Evolutionary conservation across 2,329 filamentous ascomycete species (phyloP).

Genomic region (Fusarium sp.): DNA sequence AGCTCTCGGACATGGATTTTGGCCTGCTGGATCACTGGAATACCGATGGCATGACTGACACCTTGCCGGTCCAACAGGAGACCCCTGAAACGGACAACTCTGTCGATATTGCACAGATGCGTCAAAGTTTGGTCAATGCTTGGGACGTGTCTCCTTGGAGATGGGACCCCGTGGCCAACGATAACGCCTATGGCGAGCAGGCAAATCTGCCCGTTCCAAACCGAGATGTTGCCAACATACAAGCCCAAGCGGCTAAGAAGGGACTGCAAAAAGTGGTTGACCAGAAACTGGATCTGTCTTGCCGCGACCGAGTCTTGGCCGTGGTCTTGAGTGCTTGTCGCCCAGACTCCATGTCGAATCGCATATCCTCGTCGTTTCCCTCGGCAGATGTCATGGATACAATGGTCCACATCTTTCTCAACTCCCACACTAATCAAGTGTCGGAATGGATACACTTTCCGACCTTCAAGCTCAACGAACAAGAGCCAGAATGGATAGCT

Average conservation of each 20-base stretch:
- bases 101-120: constrained; percentile 58
- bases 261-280: constrained; percentile 54
- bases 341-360: constrained; percentile 59
- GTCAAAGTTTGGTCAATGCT: constrained; percentile 59
- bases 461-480: constrained; percentile 66
- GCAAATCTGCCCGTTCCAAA: constrained; percentile 58
- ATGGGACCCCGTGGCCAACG: constrained; percentile 59
- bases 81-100: constrained; percentile 51
- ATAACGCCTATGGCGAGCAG: constrained; percentile 59
- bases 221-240: constrained; percentile 52
- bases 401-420: constrained; percentile 70
- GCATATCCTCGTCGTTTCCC: constrained; percentile 71
- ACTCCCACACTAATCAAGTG: constrained; percentile 66
- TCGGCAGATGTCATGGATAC: constrained; percentile 70
- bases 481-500: constrained; percentile 70
- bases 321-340: constrained; percentile 72
- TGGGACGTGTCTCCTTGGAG: constrained; percentile 64
- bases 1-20: constrained; percentile 65
- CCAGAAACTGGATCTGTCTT: constrained; percentile 59
- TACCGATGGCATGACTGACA: constrained; percentile 49
- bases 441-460: constrained; percentile 72
- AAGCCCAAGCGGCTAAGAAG: constrained; percentile 54
- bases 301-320: constrained; percentile 72
- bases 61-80: constrained; percentile 36
- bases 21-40: constrained; percentile 63